Conservation (phyloP, 164 flowering plant species). For the Nymphaea thermarum region DNA sequence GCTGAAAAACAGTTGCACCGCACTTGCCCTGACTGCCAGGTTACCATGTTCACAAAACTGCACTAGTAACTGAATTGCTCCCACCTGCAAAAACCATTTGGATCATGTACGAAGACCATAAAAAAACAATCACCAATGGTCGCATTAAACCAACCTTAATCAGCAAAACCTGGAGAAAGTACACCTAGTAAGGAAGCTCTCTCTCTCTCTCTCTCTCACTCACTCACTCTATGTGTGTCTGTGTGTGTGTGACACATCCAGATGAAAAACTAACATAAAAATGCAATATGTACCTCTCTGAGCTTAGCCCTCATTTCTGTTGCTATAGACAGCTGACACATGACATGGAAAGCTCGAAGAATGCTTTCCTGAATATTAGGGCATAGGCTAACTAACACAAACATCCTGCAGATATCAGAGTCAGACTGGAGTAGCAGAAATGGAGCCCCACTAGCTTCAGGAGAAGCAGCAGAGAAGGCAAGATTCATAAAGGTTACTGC, state of each 20-base stretch:
- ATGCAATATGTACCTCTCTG: slow-evolving; percentile 31
- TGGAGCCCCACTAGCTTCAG: slow-evolving; percentile 17
- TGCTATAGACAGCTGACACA: slow-evolving; percentile 42
- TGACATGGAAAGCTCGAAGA: slow-evolving; percentile 35
- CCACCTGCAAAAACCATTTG: slow-evolving; percentile 21
- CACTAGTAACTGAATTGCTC: slow-evolving; percentile 36
- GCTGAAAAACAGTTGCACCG: slow-evolving; percentile 46
- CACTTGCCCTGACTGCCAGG: slow-evolving; percentile 30
- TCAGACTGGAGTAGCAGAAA: slow-evolving; percentile 44
- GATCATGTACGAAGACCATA: not conserved
- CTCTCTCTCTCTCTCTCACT: too few relatives aligned
- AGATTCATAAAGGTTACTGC: slow-evolving; percentile 52
- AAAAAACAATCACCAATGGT: not conserved
- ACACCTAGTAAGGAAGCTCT: too few relatives aligned
- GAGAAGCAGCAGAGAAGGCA: slow-evolving; percentile 30
- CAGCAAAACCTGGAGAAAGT: too few relatives aligned
- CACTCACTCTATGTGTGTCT: too few relatives aligned
- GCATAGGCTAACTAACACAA: slow-evolving; percentile 30
- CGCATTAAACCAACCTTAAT: not conserved
- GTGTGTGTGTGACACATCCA: not conserved
- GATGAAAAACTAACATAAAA: not conserved
- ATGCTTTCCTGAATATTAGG: slow-evolving; percentile 42
- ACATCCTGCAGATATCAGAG: slow-evolving; percentile 41
- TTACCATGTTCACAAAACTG: slow-evolving; percentile 28
- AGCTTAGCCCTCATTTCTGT: slow-evolving; percentile 34